Evolutionary conservation across 2,329 filamentous ascomycete species (phyloP), one percentile per base, ranked within the genome.

Genomic region (Ceratocystis huliohia): DNA sequence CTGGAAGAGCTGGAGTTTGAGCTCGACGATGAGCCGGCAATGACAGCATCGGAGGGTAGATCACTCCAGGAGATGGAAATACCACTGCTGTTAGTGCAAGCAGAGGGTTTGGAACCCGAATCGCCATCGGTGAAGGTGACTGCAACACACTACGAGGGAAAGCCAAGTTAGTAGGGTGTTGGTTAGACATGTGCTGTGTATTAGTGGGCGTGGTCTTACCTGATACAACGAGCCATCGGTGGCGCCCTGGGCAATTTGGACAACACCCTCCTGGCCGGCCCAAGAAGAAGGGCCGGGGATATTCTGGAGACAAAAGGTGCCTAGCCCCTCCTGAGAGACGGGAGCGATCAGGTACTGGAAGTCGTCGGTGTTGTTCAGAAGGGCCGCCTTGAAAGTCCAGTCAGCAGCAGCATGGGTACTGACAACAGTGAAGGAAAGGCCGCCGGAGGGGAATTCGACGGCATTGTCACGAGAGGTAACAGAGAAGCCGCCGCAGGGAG

Each of bases 201-300:
- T 28, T 6, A 25, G 25, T 1, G 10, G 22, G 17, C 2, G 13
- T 13, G 37, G 22, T 22, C 76, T 65, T 73, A 84, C 83, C 76
- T 83, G 80, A 71, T 79, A 86, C 5, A 85, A 73, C 17, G 81
- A 69, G 2, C 84, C 84, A 68, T 87, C 84, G 0, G 78, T 74
- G 0, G 79, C 82, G 22, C 80, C 75, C 25, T 77, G 78, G 0
- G 82, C 79, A 37, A 86, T 73, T 56, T 79, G 74, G 3, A 87
- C 71, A 17, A 85, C 74, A 20, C 82, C 84, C 73, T 80, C 80
- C 72, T 81, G 76, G 46, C 83, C 84, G 1, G 76, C 78, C 71
- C 77, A 84, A n/a, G 74, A 75, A 30, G 75, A 73, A 0, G 82
- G 82, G 0, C 81, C 76, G 1, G 75, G 77, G 50, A 86, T 73